These are phyloP conservation scores for Mycena belliarum DNA, from an alignment of 768 basidiomycete species.

Conservation along the genomic window DNA sequence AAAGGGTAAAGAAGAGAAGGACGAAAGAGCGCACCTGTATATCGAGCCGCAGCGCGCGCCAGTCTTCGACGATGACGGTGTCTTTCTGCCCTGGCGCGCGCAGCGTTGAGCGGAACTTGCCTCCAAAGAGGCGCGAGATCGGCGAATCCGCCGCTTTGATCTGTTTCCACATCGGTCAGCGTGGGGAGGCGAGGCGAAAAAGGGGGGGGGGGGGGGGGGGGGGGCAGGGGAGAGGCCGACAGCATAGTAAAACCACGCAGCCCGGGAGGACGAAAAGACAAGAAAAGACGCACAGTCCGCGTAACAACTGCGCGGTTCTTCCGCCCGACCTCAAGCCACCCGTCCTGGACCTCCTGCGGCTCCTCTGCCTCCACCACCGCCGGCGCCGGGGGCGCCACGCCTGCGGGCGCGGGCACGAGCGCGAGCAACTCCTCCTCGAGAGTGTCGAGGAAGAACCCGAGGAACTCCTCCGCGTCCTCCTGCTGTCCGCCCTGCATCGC, in stretches of 20 bases:
- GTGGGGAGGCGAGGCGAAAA: too few species aligned
- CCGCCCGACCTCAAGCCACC: slow-evolving; percentile 93
- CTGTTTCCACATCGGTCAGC: slow-evolving; percentile 34
- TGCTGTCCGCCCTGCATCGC: slow-evolving; percentile 87
- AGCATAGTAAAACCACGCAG: too few species aligned
- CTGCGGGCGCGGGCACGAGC: slow-evolving; percentile 51
- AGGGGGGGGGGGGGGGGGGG: too few species aligned
- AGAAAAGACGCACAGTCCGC: slow-evolving; percentile 59
- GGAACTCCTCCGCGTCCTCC: slow-evolving; percentile 97
- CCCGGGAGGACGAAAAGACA: background rate
- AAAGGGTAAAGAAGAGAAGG: too few species aligned
- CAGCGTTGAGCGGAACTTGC: slow-evolving; percentile 85
- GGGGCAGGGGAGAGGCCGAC: too few species aligned
- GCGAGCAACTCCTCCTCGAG: slow-evolving; percentile 88
- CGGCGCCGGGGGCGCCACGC: slow-evolving; percentile 11
- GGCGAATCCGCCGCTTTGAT: slow-evolving; percentile 82
- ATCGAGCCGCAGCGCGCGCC: slow-evolving; percentile 85
- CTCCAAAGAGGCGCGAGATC: slow-evolving; percentile 91
- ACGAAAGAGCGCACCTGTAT: slow-evolving; percentile 85
- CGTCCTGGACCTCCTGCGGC: slow-evolving; percentile 53
- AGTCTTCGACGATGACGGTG: slow-evolving; percentile 87
- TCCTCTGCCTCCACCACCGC: slow-evolving; percentile 46
- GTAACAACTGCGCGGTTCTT: slow-evolving; percentile 81
- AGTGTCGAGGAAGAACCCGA: slow-evolving; percentile 96
- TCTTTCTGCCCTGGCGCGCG: slow-evolving; percentile 82